Evolutionary conservation across 331 rosid genomes (phyloP), one percentile per base, ranked within the genome.

Genomic region (Arachis monticola): DNA sequence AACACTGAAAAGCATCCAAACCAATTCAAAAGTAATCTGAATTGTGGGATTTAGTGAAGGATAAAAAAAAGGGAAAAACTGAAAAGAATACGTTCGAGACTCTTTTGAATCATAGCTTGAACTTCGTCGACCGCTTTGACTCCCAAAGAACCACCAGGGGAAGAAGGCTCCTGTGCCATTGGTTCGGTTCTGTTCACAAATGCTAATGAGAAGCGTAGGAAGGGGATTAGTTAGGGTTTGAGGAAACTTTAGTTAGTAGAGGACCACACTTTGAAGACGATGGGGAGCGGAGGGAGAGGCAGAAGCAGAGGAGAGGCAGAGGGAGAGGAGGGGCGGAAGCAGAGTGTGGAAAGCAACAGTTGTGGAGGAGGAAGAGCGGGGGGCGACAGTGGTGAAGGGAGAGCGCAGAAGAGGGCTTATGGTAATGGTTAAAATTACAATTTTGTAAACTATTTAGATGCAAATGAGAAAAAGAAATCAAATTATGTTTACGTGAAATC

Each of bases 41-140:
- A 44, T 10, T 30, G 48, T 5, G 6, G 51, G 7, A 63, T 40
- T 59, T 73, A 22, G 63, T 32, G 30, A 7, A 10, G 22, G 7
- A 44, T 13, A 52, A 12, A 48, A 48, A 48, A 4, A 10, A 11
- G 42, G 74, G 47, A 2, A 5, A 6, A 55, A 46, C 9, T 2
- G 57, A 63, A 69, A 53, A 9, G 79, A 91, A 9, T 84, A 91
- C 97, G 86, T 83, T 80, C 85, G 52, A 92, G 82, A 76, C 89
- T 85, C 75, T 79, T 81, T 0, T 59, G 83, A 47, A 92, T 86
- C 97, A 86, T 89, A 73, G 68, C 82, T 69, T 88, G 72, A 46
- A 93, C 88, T 81, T 92, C 84, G 47, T 84, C 70, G 40, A 85
- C 41, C 9, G 89, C 71, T 64, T 60, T 73, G 5, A 30, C n/a